A percentile compares a stretch with the other conserved stretches of the same genome.
Conservation (phyloP, 805 yeast genomes). For the Nakazawaea populi region DNA sequence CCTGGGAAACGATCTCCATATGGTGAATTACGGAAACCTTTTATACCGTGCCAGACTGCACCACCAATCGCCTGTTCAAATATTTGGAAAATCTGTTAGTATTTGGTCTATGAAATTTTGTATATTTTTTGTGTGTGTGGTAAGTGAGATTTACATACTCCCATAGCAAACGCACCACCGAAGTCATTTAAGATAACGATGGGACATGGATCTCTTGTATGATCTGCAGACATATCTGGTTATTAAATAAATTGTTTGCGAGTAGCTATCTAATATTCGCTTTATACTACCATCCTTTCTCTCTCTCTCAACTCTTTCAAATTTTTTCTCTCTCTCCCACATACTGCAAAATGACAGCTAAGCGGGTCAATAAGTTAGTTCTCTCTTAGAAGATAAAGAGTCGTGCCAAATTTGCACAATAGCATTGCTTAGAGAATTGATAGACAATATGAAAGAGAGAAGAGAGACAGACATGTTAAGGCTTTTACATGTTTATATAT, state of each 20-base stretch:
- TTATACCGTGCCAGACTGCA: conserved; percentile 97
- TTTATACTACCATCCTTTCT: background rate
- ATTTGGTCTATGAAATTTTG: background rate
- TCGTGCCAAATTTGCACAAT: background rate
- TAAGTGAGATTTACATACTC: conserved; percentile 38
- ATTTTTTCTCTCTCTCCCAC: background rate
- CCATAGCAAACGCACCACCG: conserved; percentile 99
- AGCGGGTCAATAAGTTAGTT: background rate
- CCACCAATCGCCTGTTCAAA: conserved; percentile 71
- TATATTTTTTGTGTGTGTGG: too few species aligned
- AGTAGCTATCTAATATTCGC: background rate
- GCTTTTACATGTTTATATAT: too few species aligned
- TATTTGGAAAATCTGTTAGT: conserved; percentile 2
- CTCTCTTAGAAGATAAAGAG: too few species aligned
- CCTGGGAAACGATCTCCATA: conserved; percentile 92
- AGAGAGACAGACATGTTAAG: too few species aligned
- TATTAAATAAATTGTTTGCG: background rate
- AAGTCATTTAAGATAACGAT: conserved; percentile 92
- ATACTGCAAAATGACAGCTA: background rate
- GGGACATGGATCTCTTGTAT: conserved; percentile 99
- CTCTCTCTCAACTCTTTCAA: background rate
- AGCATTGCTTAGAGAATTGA: too few species aligned
- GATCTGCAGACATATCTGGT: conserved; percentile 58
- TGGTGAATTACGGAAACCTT: conserved; percentile 98
- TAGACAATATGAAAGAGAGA: too few species aligned